Conservation (phyloP, 805 yeast genomes). For the Candida multigemmis region DNA sequence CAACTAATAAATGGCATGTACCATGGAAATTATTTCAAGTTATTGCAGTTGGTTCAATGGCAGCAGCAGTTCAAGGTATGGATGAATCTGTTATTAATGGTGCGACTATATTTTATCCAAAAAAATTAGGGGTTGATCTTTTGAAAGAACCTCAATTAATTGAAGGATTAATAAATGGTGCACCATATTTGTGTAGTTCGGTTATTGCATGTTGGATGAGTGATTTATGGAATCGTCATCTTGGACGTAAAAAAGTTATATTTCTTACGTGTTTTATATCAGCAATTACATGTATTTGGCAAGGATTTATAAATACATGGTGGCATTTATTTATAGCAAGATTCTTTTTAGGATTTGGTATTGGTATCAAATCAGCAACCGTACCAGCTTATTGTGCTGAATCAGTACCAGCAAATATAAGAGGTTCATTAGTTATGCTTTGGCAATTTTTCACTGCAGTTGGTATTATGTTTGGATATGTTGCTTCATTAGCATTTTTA, state of each 20-base stretch:
- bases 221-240: constrained; percentile 37
- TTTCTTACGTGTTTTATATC: constrained; percentile 54
- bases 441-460: constrained; percentile 75
- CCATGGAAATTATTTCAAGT: constrained; percentile 42
- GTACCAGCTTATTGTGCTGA: constrained; percentile 64
- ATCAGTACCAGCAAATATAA: constrained; percentile 44
- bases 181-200: constrained; percentile 57
- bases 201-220: constrained; percentile 53
- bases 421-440: constrained; percentile 62
- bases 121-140: constrained; percentile 36
- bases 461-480: constrained; percentile 62
- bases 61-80: constrained; percentile 71
- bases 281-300: constrained; percentile 58
- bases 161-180: constrained; percentile 54
- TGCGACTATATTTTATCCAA: constrained; percentile 53
- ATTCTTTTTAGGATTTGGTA: constrained; percentile 52
- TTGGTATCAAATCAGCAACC: constrained; percentile 60
- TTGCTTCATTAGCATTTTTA: constrained; percentile 51
- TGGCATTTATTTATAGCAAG: constrained; percentile 53
- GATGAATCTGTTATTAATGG: constrained; percentile 68
- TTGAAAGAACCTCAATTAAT: constrained; percentile 43
- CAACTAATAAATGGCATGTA: constrained; percentile 32
- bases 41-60: constrained; percentile 53
- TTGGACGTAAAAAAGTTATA: constrained; percentile 56
- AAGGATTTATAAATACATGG: constrained; percentile 54